phyloP scores from a whole-genome alignment of 129 eudicot species.

The Artemisia tridentata region DNA sequence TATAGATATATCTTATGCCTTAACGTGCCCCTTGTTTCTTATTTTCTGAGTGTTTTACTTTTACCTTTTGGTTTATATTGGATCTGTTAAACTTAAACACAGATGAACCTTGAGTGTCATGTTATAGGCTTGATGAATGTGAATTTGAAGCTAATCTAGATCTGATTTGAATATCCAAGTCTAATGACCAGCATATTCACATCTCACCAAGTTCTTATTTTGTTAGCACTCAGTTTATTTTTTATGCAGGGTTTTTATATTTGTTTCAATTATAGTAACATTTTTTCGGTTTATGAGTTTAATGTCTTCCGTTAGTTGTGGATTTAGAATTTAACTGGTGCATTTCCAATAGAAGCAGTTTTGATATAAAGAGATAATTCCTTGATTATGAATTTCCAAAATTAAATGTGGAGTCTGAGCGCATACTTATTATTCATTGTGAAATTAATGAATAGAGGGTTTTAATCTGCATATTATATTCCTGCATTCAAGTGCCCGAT shows the following conservation, averaged over 20 bases:
- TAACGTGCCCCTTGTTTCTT: too few relatives aligned
- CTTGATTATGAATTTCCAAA: slow-evolving; percentile 8
- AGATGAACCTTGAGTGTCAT: too few relatives aligned
- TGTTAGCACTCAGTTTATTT: not conserved
- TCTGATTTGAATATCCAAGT: too few relatives aligned
- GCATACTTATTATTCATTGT: too few relatives aligned
- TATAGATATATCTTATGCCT: too few relatives aligned
- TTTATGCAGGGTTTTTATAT: not conserved
- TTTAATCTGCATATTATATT: not conserved
- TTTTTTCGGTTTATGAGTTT: not conserved
- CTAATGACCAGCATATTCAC: too few relatives aligned
- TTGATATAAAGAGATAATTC: not conserved
- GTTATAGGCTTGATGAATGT: too few relatives aligned
- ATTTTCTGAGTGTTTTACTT: too few relatives aligned
- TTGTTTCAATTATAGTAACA: not conserved
- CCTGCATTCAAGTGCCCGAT: not conserved
- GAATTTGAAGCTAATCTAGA: too few relatives aligned
- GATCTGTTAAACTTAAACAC: too few relatives aligned
- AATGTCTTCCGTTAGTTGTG: not conserved
- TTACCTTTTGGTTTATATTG: too few relatives aligned
- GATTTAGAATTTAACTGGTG: not conserved
- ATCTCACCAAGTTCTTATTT: not conserved
- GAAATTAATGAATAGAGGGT: not conserved
- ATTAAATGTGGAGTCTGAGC: not conserved
- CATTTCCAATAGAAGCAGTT: not conserved